These are phyloP conservation scores for Paramecium sexaurelia DNA, from an alignment of 73 alveolate species.

Conservation along the genomic window DNA sequence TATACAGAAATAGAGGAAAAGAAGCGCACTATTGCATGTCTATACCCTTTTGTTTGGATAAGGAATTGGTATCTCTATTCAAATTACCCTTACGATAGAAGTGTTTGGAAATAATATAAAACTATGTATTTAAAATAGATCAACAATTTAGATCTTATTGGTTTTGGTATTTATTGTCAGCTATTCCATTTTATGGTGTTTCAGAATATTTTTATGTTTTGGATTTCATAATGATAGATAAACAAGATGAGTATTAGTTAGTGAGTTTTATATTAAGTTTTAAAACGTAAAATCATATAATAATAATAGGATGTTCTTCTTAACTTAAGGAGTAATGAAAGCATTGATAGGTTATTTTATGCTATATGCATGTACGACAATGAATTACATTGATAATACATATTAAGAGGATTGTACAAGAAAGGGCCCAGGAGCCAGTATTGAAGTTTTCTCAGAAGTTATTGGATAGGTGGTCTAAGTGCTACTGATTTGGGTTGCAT, in stretches of 20 bases:
- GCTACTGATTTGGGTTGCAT: constrained; percentile 57
- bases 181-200: constrained; percentile 57
- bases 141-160: constrained; percentile 50
- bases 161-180: constrained; percentile 50
- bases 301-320: constrained; percentile 26
- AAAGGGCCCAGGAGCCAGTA: constrained; percentile 49
- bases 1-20: constrained; percentile 43
- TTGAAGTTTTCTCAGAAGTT: constrained; percentile 58
- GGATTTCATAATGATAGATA: constrained; percentile 55
- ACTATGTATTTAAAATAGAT: constrained; percentile 15
- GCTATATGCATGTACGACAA: constrained; percentile 45
- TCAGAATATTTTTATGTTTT: constrained; percentile 51
- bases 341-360: constrained; percentile 59
- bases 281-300: constrained; percentile 28
- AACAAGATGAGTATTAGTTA: constrained; percentile 50
- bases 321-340: constrained; percentile 63
- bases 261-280: constrained; percentile 52
- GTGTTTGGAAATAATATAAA: constrained; percentile 57
- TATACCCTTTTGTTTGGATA: constrained; percentile 16
- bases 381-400: neutral
- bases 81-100: constrained; percentile 53
- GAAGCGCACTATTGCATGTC: neutral
- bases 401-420: constrained; percentile 49
- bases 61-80: constrained; percentile 62
- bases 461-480: constrained; percentile 37